Conservation (phyloP, 345 rosid species). For the Dimocarpus longan region DNA sequence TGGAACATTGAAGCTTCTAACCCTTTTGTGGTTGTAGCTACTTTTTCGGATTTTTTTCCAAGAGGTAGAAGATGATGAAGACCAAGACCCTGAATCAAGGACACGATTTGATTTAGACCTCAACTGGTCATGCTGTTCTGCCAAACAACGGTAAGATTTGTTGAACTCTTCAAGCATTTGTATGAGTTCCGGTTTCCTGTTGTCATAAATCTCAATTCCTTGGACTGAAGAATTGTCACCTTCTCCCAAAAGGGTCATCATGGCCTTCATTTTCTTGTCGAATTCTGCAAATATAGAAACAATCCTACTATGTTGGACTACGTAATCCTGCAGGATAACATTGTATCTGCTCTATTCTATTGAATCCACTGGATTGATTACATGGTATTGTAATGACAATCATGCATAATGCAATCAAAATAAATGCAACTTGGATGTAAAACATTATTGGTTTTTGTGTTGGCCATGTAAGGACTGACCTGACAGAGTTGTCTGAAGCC, state of each 20-base stretch:
- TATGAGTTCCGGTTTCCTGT: conserved; percentile 25
- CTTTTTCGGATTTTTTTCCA: neutral
- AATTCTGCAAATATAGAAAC: conserved; percentile 36
- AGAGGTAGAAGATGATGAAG: conserved; percentile 10
- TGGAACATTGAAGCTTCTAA: conserved; percentile 20
- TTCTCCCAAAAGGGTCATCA: conserved; percentile 34
- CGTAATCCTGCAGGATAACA: neutral
- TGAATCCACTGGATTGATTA: neutral
- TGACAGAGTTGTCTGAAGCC: conserved; percentile 46
- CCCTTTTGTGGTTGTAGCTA: neutral
- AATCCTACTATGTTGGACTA: neutral
- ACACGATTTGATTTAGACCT: conserved; percentile 25
- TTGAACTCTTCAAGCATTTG: conserved; percentile 40
- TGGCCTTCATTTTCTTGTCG: conserved; percentile 35
- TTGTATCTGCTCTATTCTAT: neutral
- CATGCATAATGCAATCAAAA: neutral
- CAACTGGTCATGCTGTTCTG: conserved; percentile 35
- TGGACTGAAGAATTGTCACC: conserved; percentile 1
- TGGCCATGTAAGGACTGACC: conserved; percentile 25
- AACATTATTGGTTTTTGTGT: too few species aligned
- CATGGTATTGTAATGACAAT: neutral
- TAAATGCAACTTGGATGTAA: neutral
- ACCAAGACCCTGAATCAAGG: conserved; percentile 18
- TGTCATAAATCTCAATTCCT: conserved; percentile 2
- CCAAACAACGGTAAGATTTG: conserved; percentile 37